Evolutionary conservation across 2,329 filamentous ascomycete species (phyloP).

Genomic region (Xylaria sp.): DNA sequence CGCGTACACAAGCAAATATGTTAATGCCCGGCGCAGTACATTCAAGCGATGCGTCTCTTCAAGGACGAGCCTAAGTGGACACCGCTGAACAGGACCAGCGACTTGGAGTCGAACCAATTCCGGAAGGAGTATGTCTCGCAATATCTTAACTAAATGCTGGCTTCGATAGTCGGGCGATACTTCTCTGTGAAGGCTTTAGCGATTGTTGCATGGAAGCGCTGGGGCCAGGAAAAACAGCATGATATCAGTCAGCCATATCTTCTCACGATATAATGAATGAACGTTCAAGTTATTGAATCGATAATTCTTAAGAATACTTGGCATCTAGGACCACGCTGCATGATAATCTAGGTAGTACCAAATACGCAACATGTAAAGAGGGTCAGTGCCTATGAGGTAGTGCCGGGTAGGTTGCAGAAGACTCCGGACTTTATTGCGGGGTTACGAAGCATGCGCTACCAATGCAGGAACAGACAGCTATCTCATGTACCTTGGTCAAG

Average conservation of each 20-base stretch:
- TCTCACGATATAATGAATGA: constrained; percentile 6
- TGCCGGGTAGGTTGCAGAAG: neutral
- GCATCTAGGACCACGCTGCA: neutral
- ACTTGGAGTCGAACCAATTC: constrained; percentile 78
- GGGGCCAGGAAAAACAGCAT: neutral
- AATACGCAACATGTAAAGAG: too few relatives aligned
- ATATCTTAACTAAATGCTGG: constrained; percentile 35
- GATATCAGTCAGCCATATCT: neutral
- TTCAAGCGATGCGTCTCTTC: constrained; percentile 94
- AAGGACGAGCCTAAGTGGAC: constrained; percentile 99
- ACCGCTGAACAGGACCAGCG: constrained; percentile 76
- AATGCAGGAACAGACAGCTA: neutral
- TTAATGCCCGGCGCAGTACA: constrained; percentile 64
- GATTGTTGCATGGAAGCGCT: neutral
- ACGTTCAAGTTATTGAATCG: neutral
- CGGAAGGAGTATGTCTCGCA: constrained; percentile 74
- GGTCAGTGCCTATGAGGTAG: too few relatives aligned
- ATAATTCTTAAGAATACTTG: neutral
- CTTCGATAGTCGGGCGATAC: neutral
- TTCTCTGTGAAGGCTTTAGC: neutral
- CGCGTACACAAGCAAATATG: neutral
- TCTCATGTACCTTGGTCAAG: neutral
- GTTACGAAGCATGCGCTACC: too few relatives aligned
- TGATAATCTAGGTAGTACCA: neutral
- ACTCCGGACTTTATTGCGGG: neutral